Evolutionary conservation across 2,329 filamentous ascomycete genomes (phyloP).

Genomic region (Pseudomassariella vexata): DNA sequence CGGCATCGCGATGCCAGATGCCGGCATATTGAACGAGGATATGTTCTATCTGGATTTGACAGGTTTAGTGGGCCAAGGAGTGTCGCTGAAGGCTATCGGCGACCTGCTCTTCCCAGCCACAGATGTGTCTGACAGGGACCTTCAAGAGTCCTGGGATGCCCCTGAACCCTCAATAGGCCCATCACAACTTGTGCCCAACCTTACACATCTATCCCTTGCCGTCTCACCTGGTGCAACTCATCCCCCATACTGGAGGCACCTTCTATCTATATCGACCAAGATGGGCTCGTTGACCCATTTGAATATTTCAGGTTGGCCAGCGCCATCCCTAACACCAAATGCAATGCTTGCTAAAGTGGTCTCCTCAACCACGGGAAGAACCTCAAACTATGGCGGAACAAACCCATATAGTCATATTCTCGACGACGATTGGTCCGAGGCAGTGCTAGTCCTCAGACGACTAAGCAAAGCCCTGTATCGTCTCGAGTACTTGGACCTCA

Average conservation of each 20-base stretch:
- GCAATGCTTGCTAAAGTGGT: slow-evolving; percentile 42
- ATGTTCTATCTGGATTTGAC: slow-evolving; percentile 50
- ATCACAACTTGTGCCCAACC: slow-evolving; percentile 42
- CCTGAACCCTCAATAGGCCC: slow-evolving; percentile 21
- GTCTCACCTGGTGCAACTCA: slow-evolving; percentile 29
- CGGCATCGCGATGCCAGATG: slow-evolving; percentile 19
- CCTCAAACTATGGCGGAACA: slow-evolving; percentile 48
- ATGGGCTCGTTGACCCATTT: slow-evolving; percentile 53
- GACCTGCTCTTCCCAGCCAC: slow-evolving; percentile 43
- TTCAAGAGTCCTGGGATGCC: slow-evolving; percentile 50
- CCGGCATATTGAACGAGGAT: slow-evolving; percentile 33
- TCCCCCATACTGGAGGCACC: slow-evolving; percentile 51
- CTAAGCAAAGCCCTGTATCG: slow-evolving; percentile 50
- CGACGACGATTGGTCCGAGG: slow-evolving; percentile 55
- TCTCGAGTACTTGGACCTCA: slow-evolving; percentile 56
- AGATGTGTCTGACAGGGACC: slow-evolving; percentile 15
- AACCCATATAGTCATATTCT: slow-evolving; percentile 52
- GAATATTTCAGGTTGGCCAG: slow-evolving; percentile 57
- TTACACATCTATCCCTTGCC: slow-evolving; percentile 57
- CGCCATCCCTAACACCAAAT: slow-evolving; percentile 51
- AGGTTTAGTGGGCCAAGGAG: slow-evolving; percentile 41
- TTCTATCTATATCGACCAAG: slow-evolving; percentile 47
- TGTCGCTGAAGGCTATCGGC: slow-evolving; percentile 46
- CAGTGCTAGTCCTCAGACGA: slow-evolving; percentile 47
- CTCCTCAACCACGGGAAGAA: slow-evolving; percentile 33